A percentile compares a stretch with the other conserved stretches of the same genome.
phyloP scores from a whole-genome alignment of 495 filamentous ascomycete species.

The Penicillium odoratum region DNA sequence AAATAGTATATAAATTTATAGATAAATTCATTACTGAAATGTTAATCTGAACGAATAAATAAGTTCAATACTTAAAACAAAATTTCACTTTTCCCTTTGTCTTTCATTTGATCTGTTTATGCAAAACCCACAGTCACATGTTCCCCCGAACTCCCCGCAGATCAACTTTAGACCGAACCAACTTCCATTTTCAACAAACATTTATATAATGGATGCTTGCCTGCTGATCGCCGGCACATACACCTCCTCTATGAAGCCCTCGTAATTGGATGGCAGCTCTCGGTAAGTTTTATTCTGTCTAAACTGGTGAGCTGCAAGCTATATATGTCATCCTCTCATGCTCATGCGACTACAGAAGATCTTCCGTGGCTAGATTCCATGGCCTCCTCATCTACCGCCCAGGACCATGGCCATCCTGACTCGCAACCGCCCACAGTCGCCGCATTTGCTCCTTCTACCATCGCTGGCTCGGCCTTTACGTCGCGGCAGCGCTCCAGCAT shows the following conservation, averaged over 20 bases:
- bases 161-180: slow-evolving; percentile 25
- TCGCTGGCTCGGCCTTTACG: slow-evolving; percentile 65
- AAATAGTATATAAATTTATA: too few species aligned
- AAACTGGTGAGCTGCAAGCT: neutral
- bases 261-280: slow-evolving; percentile 63
- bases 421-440: slow-evolving; percentile 71
- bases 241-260: slow-evolving; percentile 34
- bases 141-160: slow-evolving; percentile 26
- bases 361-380: slow-evolving; percentile 66
- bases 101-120: neutral
- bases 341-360: slow-evolving; percentile 45
- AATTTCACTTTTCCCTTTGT: neutral
- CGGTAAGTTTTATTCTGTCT: slow-evolving; percentile 43
- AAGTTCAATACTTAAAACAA: too few species aligned
- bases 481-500: slow-evolving; percentile 83
- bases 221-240: slow-evolving; percentile 20
- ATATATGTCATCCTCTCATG: slow-evolving; percentile 8
- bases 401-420: slow-evolving; percentile 43
- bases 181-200: slow-evolving; percentile 11
- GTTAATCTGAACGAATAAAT: too few species aligned
- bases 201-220: slow-evolving; percentile 21
- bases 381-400: slow-evolving; percentile 44
- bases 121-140: slow-evolving; percentile 30
- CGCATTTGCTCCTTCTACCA: slow-evolving; percentile 81
- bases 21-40: neutral